Base-by-base conservation (phyloP, 345 rosid genomes). In the Lepidium africanum region DNA sequence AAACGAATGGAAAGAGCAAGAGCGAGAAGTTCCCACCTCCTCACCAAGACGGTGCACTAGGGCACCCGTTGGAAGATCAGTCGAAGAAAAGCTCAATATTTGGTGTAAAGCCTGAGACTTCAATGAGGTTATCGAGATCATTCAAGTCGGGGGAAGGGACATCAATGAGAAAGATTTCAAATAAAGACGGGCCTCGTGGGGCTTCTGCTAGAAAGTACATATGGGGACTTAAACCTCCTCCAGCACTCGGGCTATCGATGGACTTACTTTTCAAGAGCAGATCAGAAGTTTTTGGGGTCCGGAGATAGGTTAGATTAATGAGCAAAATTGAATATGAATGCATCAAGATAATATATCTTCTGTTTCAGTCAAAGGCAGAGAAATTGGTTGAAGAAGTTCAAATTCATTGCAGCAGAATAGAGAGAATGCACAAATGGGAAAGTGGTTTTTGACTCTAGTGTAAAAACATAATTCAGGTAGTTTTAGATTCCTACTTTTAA, bases 11-110 rank as follows among this genome's bases (percentile, higher is more conserved):
- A 0, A 85, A 82, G 80, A 88, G 96, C 83, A 93, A 83, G 80
- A 93, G 98, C 39, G 97, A 88, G 87, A 93, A 87, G 79, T 93
- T 93, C 61, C 97, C 97, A 3, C 98, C 97, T 71, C 96, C 97
- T 1, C 98, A 90, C 78, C 90, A 84, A 78, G 97, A 93, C 40
- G 97, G 86, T 66, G 93, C 84, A 23, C 85, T 87, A 30, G 92
- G 94, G 46, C 81, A 86, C 39, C 80, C 73, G 10, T 38, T 63
- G 23, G 64, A 52, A 3, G 83, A 80, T 52, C 55, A 73, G 15
- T 79, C 86, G 48, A 74, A 55, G 33, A 86, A 81, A 73, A 83
- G 64, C 16, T 81, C 80, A 42, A 65, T 79, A 48, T 81, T 81
- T 72, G 80, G 78, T 30, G 66, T 62, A 9, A 66, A 66, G 68